Base-by-base conservation (phyloP, 495 filamentous ascomycete genomes). In the Trichocladium antarcticum region DNA sequence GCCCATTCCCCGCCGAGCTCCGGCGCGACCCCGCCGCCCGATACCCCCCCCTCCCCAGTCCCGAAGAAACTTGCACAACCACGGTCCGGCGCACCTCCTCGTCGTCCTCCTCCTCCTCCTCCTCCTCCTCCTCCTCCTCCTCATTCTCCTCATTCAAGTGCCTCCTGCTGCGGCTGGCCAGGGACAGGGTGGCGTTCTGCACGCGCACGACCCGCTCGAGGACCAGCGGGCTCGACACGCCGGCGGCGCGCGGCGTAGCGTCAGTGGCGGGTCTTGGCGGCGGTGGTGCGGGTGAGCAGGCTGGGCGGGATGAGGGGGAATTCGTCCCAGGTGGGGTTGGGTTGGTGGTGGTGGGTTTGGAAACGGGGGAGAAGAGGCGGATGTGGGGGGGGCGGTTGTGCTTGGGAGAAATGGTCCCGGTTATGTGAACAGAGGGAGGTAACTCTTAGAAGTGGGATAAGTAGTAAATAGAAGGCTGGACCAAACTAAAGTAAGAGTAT, bases 361-460 rank as follows among this genome's bases (percentile, higher is more conserved):
- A 32, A 10, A 14, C 12, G 6, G 51, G 47, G 2, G 34, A 5
- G 15, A 49, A 52, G 6, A 68, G 44, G 3, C 42, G 42, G 8
- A 65, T 20, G 49, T 63, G 53, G 11, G 65, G 62, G 3, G 52
- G 49, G 6, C 64, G 61, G 21, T 62, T 62, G 11, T 74, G 75
- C 1, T 73, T 74, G 54, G 72, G 76, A 47, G 67, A 68, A 58
- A 78, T 78, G 2, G 64, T 71, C 1, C 74, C 76, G 4, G 53
- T 63, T 42, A 65, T 63, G 2, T n/a, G n/a, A n/a, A n/a, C n/a
- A n/a, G n/a, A n/a, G n/a, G n/a, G n/a, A n/a, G n/a, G n/a, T n/a
- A n/a, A n/a, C n/a, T n/a, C n/a, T n/a, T n/a, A n/a, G n/a, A n/a
- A n/a, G n/a, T n/a, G n/a, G n/a, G n/a, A n/a, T n/a, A n/a, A n/a